Conservation (phyloP, 2,329 filamentous ascomycete species). For the Hypomyces rosellus region DNA sequence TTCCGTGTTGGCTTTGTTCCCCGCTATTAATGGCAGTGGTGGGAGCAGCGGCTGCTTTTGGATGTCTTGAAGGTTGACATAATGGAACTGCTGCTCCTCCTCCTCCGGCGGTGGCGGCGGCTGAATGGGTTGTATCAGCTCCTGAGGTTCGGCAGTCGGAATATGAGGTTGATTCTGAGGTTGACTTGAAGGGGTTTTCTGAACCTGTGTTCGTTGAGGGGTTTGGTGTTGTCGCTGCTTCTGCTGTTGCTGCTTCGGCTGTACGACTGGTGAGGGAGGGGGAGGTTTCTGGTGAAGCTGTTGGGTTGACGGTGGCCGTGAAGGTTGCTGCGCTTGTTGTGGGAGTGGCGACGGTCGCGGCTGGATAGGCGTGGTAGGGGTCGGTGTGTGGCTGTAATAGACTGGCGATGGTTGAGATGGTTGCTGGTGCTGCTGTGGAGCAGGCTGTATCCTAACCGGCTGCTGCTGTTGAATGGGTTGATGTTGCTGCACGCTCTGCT, state of each 20-base stretch:
- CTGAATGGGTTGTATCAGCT: conserved; percentile 11
- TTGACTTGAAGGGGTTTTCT: conserved; percentile 5
- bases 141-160: background rate
- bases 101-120: conserved; percentile 14
- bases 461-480: conserved; percentile 14
- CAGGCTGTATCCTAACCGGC: conserved; percentile 25
- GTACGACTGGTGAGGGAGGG: conserved; percentile 6
- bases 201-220: background rate
- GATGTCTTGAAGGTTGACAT: conserved; percentile 34
- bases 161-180: background rate
- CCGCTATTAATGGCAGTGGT: conserved; percentile 20
- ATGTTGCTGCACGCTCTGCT: conserved; percentile 13
- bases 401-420: conserved; percentile 25
- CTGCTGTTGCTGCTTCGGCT: conserved; percentile 15
- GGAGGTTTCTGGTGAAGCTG: conserved; percentile 3
- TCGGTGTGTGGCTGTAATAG: conserved; percentile 20
- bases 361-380: conserved; percentile 6
- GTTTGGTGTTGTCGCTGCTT: conserved; percentile 13
- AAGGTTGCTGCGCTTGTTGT: conserved; percentile 11
- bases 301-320: conserved; percentile 11
- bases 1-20: conserved; percentile 7
- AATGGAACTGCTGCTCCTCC: conserved; percentile 23
- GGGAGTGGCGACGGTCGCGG: conserved; percentile 14
- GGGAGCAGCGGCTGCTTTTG: conserved; percentile 26
- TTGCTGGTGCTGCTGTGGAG: conserved; percentile 23